A percentile compares a stretch with the other conserved stretches of the same genome.
Conservation (phyloP, 2,329 filamentous ascomycete species). For the Alternaria arbusti region DNA sequence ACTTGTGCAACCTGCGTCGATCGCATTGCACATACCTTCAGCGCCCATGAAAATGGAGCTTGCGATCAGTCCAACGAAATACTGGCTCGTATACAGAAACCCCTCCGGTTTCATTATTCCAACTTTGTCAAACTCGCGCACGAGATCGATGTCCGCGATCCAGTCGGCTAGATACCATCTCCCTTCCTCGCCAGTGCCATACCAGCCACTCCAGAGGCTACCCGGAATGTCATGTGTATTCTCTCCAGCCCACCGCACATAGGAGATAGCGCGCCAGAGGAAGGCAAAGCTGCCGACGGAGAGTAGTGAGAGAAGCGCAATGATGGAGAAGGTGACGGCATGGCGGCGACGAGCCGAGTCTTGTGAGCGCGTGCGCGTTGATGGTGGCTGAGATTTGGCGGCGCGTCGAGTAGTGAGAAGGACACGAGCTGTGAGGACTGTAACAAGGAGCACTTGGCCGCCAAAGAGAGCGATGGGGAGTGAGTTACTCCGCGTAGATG, state of each 20-base stretch:
- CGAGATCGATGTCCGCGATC: conserved; percentile 61
- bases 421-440: conserved; percentile 37
- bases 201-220: conserved; percentile 49
- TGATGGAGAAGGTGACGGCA: conserved; percentile 50
- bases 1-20: neutral
- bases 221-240: conserved; percentile 51
- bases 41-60: conserved; percentile 65
- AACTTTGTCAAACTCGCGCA: conserved; percentile 61
- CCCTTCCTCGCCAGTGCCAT: conserved; percentile 45
- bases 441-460: conserved; percentile 39
- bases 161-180: conserved; percentile 56
- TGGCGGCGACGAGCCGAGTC: conserved; percentile 37
- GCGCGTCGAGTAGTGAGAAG: conserved; percentile 39
- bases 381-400: conserved; percentile 40
- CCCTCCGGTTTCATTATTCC: conserved; percentile 61
- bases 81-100: conserved; percentile 69
- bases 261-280: conserved; percentile 56
- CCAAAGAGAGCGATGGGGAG: conserved; percentile 41
- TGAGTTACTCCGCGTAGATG: conserved; percentile 39
- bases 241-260: conserved; percentile 58
- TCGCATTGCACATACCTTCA: conserved; percentile 52
- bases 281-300: conserved; percentile 55
- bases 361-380: conserved; percentile 43
- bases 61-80: conserved; percentile 61
- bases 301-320: conserved; percentile 56